phyloP scores from a whole-genome alignment of 495 filamentous ascomycete species.

The Durotheca rogersii region DNA sequence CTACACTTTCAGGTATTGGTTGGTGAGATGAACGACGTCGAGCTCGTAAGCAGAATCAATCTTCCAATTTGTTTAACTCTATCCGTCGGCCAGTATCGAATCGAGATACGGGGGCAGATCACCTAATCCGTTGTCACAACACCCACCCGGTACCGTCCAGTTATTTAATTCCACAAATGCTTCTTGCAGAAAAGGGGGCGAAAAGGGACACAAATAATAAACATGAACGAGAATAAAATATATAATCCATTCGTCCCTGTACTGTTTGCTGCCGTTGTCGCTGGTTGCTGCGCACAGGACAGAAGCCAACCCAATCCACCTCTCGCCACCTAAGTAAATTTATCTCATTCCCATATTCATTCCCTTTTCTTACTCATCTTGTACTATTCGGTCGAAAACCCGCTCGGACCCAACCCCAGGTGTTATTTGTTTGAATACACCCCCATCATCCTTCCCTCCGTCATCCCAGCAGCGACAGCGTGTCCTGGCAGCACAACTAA shows the following conservation, averaged over 20 bases:
- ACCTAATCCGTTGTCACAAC: neutral
- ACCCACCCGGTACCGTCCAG: neutral
- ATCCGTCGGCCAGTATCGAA: neutral
- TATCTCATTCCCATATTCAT: too few species aligned
- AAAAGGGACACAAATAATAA: neutral
- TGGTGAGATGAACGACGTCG: constrained; percentile 70
- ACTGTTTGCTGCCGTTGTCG: too few species aligned
- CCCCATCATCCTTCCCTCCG: too few species aligned
- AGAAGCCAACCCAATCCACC: too few species aligned
- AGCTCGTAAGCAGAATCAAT: constrained; percentile 76
- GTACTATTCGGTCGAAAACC: too few species aligned
- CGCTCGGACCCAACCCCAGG: too few species aligned
- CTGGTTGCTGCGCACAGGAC: too few species aligned
- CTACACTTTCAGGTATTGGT: constrained; percentile 75
- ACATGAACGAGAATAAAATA: neutral
- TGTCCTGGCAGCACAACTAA: constrained; percentile 3
- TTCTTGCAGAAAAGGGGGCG: neutral
- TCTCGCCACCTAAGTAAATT: too few species aligned
- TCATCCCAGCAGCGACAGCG: neutral
- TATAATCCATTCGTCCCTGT: too few species aligned
- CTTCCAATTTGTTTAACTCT: too few species aligned
- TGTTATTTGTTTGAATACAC: too few species aligned
- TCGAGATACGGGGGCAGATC: neutral
- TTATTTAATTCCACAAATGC: neutral
- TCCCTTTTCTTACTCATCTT: too few species aligned